Percentiles rank a stretch among this genome's conserved stretches.
phyloP scores from a whole-genome alignment of 257 asterid genomes.

The Fraxinus cuspidata region DNA sequence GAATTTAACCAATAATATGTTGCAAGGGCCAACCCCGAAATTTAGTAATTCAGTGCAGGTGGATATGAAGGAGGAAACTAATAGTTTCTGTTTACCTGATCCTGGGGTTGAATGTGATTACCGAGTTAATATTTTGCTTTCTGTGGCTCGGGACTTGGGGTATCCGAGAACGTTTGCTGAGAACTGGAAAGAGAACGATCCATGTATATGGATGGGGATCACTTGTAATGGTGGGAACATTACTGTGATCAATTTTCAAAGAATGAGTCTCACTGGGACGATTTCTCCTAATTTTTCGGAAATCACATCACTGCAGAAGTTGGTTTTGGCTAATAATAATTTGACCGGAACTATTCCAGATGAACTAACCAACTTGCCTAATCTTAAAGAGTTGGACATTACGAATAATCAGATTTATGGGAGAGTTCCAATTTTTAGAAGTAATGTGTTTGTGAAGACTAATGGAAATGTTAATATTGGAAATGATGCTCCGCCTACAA shows the following conservation, averaged over 20 bases:
- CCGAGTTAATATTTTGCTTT: conserved; percentile 54
- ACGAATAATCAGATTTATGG: conserved; percentile 68
- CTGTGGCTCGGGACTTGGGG: conserved; percentile 49
- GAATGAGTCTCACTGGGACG: conserved; percentile 56
- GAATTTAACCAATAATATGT: conserved; percentile 65
- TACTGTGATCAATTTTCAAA: conserved; percentile 54
- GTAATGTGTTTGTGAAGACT: conserved; percentile 41
- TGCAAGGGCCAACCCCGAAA: conserved; percentile 72
- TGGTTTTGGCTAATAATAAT: conserved; percentile 53
- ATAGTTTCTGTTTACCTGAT: conserved; percentile 56
- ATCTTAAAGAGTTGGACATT: conserved; percentile 53
- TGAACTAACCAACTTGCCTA: conserved; percentile 54
- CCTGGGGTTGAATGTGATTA: conserved; percentile 67
- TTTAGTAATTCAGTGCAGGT: conserved; percentile 39
- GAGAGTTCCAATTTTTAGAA: conserved; percentile 46
- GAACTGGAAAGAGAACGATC: conserved; percentile 65
- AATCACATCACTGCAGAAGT: conserved; percentile 49
- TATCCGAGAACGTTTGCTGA: conserved; percentile 57
- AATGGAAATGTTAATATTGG: conserved; percentile 60
- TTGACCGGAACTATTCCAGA: conserved; percentile 62
- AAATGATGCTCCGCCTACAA: conserved; percentile 49
- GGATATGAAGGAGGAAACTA: conserved; percentile 34
- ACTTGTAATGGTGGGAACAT: conserved; percentile 48
- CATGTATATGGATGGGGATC: conserved; percentile 70
- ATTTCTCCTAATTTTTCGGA: conserved; percentile 59